phyloP scores from a whole-genome alignment of 768 basidiomycete genomes.

The Kockovaella imperatae region DNA sequence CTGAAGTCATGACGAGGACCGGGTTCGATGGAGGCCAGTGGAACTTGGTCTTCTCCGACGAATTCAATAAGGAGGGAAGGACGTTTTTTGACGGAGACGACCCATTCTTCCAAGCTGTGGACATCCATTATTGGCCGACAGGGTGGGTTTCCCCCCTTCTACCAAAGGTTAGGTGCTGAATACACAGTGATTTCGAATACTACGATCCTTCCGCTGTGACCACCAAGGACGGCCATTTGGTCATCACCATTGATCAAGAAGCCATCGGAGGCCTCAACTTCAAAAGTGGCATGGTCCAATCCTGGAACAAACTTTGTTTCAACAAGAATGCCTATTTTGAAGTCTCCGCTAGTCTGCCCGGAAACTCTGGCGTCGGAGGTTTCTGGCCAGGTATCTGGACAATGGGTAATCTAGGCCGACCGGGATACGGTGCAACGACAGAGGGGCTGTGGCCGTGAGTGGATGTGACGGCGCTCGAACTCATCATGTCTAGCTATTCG shows the following conservation, averaged over 20 bases:
- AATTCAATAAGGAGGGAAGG: slow-evolving; percentile 72
- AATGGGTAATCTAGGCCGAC: slow-evolving; percentile 74
- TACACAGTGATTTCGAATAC: slow-evolving; percentile 57
- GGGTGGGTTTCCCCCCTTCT: slow-evolving; percentile 15
- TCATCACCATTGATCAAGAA: slow-evolving; percentile 63
- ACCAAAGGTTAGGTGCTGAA: not conserved
- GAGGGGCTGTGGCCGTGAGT: slow-evolving; percentile 58
- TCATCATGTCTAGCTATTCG: slow-evolving; percentile 17
- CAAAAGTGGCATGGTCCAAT: slow-evolving; percentile 46
- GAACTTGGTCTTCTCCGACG: slow-evolving; percentile 78
- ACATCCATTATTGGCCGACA: slow-evolving; percentile 46
- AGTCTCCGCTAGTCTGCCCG: slow-evolving; percentile 49
- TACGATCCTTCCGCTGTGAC: slow-evolving; percentile 67
- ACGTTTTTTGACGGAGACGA: slow-evolving; percentile 75
- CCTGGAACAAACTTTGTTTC: slow-evolving; percentile 84
- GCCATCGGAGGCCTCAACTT: slow-evolving; percentile 64
- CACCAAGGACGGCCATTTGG: slow-evolving; percentile 64
- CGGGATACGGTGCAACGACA: slow-evolving; percentile 76
- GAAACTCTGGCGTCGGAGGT: slow-evolving; percentile 32
- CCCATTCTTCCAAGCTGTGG: slow-evolving; percentile 54
- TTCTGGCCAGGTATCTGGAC: slow-evolving; percentile 55
- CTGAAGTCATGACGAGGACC: slow-evolving; percentile 48
- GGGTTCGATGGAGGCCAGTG: slow-evolving; percentile 51
- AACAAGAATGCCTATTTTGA: slow-evolving; percentile 71
- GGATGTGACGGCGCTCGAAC: slow-evolving; percentile 48